phyloP scores from a whole-genome alignment of 2,329 filamentous ascomycete species.

The Pseudocercospora fuligena region DNA sequence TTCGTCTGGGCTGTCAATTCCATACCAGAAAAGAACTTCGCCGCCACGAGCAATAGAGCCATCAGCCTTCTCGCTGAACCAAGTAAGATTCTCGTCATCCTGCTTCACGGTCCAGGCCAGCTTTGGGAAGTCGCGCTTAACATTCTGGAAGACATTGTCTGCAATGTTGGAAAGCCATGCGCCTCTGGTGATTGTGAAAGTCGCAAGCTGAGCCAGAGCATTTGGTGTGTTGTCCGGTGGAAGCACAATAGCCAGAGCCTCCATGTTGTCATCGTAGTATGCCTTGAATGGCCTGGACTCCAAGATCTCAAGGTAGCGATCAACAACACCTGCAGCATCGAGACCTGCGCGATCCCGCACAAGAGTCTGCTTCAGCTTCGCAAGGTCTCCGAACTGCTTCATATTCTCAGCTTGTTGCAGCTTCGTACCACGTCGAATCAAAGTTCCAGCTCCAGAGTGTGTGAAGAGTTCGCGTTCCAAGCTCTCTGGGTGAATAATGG shows the following conservation, averaged over 20 bases:
- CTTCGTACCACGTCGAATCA: constrained; percentile 91
- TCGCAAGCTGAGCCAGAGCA: constrained; percentile 82
- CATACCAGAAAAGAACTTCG: constrained; percentile 96
- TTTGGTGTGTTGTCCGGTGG: constrained; percentile 70
- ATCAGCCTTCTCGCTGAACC: constrained; percentile 98
- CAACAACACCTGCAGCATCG: constrained; percentile 81
- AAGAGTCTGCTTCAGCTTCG: constrained; percentile 79
- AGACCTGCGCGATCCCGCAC: constrained; percentile 80
- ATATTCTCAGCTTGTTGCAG: constrained; percentile 74
- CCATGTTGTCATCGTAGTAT: constrained; percentile 93
- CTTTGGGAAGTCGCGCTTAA: constrained; percentile 91
- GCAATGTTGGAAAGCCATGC: constrained; percentile 94
- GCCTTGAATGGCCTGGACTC: constrained; percentile 81
- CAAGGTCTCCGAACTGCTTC: constrained; percentile 74
- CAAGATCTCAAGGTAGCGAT: constrained; percentile 82
- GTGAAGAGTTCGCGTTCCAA: constrained; percentile 97
- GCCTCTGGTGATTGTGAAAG: constrained; percentile 89
- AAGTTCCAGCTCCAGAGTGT: constrained; percentile 89
- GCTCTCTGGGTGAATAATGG: constrained; percentile 95
- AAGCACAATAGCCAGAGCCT: constrained; percentile 86
- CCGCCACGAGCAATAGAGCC: constrained; percentile 80
- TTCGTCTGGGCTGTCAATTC: constrained; percentile 79
- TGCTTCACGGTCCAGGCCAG: constrained; percentile 96
- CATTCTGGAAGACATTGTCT: constrained; percentile 90
- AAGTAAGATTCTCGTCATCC: constrained; percentile 93